Conservation (phyloP, 306 rosid genomes). For the Lotus japonicus region DNA sequence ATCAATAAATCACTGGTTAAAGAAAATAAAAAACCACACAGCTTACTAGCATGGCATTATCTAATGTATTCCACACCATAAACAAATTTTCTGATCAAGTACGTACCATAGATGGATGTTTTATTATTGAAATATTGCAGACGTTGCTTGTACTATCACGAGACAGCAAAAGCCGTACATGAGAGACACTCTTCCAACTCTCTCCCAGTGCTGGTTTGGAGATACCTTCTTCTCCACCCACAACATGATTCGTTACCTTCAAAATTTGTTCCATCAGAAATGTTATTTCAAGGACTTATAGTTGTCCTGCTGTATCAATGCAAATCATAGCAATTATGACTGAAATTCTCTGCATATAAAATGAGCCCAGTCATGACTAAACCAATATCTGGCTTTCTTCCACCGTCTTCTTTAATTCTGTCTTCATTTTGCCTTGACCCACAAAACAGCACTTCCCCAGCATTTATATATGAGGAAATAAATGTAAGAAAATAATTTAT, state of each 20-base stretch:
- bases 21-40: not conserved
- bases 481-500: too few relatives aligned
- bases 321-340: not conserved
- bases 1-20: not conserved
- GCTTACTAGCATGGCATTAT: not conserved
- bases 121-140: slow-evolving; percentile 45
- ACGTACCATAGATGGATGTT: slow-evolving; percentile 70
- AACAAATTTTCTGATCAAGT: slow-evolving; percentile 5
- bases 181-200: slow-evolving; percentile 90
- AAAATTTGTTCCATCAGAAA: slow-evolving; percentile 20
- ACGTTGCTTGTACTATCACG: slow-evolving; percentile 42
- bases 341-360: not conserved
- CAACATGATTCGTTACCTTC: slow-evolving; percentile 90
- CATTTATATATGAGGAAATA: too few relatives aligned
- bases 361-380: not conserved
- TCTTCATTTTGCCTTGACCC: not conserved
- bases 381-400: not conserved
- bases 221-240: slow-evolving; percentile 74
- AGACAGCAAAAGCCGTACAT: slow-evolving; percentile 61
- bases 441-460: too few relatives aligned
- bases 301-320: slow-evolving; percentile 2
- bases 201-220: slow-evolving; percentile 93
- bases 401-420: not conserved
- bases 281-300: slow-evolving; percentile 13
- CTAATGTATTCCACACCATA: not conserved